Base-by-base conservation (phyloP, 129 eudicot species). In the Helichrysum umbraculigerum region DNA sequence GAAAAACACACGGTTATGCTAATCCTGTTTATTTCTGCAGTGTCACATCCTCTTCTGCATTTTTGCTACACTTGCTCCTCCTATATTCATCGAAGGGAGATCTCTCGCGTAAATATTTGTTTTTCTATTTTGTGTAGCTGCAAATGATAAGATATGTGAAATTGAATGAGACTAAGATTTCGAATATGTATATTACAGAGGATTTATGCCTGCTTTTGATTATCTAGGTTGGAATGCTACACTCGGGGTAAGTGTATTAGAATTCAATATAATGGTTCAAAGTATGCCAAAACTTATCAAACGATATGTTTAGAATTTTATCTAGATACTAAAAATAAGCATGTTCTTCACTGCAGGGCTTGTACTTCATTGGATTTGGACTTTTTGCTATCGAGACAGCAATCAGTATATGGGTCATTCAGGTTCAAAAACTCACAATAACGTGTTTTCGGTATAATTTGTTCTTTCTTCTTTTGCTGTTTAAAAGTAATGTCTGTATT, bases 371-470 rank as follows among this genome's bases (percentile, higher is more conserved):
- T n/a, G 99, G 99, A 47, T 91, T 89, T 73, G 94, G 75, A 59
- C 62, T 87, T 52, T 95, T 89, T 71, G 77, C 79, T 71, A 30
- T 91, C 64, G 99, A 95, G 81, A 81, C 96, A 59, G 21, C 85
- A 78, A 82, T 95, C 66, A 91, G 97, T 83, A n/a, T 95, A 72
- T 95, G 99, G 99, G 97, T 95, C 41, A 91, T 91, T 77, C 94
- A 95, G 99, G 99, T 93, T 21, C 17, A 61, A 51, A 66, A 21
- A 30, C 21, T 28, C 72, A 10, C 56, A 41, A 20, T 56, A 56
- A 56, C 6, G 12, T 19, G 12, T 20, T 56, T 56, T 20, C 34
- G 25, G 29, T 73, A 30, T 6, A 37, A 0, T 6, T 25, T 11
- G 8, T 30, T 39, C 37, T 37, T 35, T 10, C 71, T 17, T 66